These are phyloP conservation scores for Schizothecium vesticola DNA, from an alignment of 495 filamentous ascomycete genomes.

Conservation along the genomic window DNA sequence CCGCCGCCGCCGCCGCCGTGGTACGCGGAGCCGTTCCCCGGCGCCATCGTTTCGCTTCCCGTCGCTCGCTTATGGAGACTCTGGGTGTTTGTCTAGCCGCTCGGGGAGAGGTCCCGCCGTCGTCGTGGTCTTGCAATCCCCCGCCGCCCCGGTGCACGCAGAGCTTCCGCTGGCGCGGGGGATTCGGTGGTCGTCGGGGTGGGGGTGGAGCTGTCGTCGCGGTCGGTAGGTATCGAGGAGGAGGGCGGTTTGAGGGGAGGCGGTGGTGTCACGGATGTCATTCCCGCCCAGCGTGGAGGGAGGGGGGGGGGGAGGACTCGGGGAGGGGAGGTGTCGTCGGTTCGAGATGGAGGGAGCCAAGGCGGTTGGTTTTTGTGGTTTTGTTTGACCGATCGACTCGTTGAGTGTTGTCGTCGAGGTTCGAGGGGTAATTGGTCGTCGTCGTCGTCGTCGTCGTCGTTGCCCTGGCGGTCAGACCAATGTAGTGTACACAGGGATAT, in stretches of 20 bases:
- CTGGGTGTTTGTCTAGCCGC: not conserved
- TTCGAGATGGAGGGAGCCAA: not conserved
- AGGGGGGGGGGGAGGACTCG: not conserved
- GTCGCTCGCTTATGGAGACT: not conserved
- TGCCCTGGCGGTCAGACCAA: not conserved
- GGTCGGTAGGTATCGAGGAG: not conserved
- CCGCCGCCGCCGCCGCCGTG: constrained; percentile 26
- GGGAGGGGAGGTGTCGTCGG: not conserved
- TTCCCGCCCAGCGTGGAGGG: constrained; percentile 9
- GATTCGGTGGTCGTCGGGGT: not conserved
- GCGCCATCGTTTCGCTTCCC: not conserved
- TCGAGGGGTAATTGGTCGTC: not conserved
- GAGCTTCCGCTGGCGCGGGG: not conserved
- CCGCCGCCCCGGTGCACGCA: constrained; percentile 3
- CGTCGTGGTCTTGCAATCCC: not conserved
- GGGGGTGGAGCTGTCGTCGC: not conserved
- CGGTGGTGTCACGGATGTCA: constrained; percentile 6
- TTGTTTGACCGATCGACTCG: not conserved
- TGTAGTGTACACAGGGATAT: not conserved
- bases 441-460: not conserved
- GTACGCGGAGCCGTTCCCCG: constrained; percentile 19
- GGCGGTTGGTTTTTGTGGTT: not conserved
- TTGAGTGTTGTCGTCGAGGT: not conserved
- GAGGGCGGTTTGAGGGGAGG: not conserved
- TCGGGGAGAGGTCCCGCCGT: not conserved